Evolutionary conservation across 257 asterid species (phyloP), one percentile per base, ranked within the genome.

Genomic region (Solanum dulcamara): DNA sequence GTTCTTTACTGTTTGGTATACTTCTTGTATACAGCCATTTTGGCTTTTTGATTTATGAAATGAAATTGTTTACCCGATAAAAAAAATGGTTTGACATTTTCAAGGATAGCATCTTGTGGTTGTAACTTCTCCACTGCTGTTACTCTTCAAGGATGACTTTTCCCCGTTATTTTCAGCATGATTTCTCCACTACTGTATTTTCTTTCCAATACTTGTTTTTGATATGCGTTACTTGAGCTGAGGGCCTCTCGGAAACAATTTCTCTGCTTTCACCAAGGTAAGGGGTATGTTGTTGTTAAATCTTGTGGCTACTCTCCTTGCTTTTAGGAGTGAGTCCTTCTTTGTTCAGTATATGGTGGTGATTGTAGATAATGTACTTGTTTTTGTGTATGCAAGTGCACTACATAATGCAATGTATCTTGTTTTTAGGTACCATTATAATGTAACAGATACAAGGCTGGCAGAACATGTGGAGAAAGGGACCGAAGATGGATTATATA

Each of bases 381-480:
- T 24, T 46, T 77, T 75, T 17, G 40, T 44, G 60, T 44, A 75
- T 26, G 20, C 82, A 9, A 75, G 82, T 28, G 24, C 82, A 28
- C 60, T 44, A 77, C 17, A 15, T 46, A 46, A 77, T 46, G 82
- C 82, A 9, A 77, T 8, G 62, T 46, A 26, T 18, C 40, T 77
- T 77, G 40, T 46, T 48, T 71, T 24, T 84, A 90, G 92, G 81
- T 90, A 90, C 88, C 92, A 90, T 75, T 90, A 87, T 86, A 90
- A 90, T 82, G 91, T 90, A 1, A 64, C 89, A 6, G 91, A 87
- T 75, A 40, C 87, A 86, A 90, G 87, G 71, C 81, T 90, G 60
- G 80, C 89, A 10, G 90, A 90, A 30, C 92, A 90, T 86, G 91
- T 90, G 46, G 90, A 89, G 81, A 87, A 84, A 83, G 92, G 91